A percentile compares a stretch with the other conserved stretches of the same genome.
Conservation (phyloP, 1,284 basidiomycete genomes). For the Trichosporon ovoides region DNA sequence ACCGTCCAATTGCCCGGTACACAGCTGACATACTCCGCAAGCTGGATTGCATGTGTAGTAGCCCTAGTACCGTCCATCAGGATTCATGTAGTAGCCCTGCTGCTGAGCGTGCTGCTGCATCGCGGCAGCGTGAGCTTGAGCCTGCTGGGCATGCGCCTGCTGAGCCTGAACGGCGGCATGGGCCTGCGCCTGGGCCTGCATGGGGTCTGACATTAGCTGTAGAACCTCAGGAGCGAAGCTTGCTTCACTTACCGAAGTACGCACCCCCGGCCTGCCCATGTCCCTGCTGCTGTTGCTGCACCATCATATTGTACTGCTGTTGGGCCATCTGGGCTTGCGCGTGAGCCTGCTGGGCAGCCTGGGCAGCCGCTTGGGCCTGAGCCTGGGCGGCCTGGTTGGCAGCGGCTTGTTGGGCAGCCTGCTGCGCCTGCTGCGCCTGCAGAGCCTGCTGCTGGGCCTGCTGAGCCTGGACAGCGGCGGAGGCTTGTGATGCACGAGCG, state of each 20-base stretch:
- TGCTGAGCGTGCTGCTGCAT: constrained; percentile 17
- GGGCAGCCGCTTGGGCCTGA: constrained; percentile 38
- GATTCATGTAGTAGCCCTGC: constrained; percentile 34
- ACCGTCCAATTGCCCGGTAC: too few species aligned
- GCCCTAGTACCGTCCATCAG: constrained; percentile 24
- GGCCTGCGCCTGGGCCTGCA: constrained; percentile 48
- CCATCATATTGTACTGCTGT: constrained; percentile 30
- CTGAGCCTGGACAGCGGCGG: constrained; percentile 40
- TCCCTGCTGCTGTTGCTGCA: constrained; percentile 24
- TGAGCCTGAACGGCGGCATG: constrained; percentile 25
- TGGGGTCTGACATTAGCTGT: constrained; percentile 18
- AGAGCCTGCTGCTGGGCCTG: constrained; percentile 24
- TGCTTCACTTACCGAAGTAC: constrained; percentile 36
- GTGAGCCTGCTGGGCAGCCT: constrained; percentile 45
- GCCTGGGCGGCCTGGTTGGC: constrained; percentile 45
- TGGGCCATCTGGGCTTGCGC: constrained; percentile 37
- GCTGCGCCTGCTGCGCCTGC: constrained; percentile 22
- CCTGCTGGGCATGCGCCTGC: constrained; percentile 37
- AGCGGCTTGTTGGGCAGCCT: constrained; percentile 47
- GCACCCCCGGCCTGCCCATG: constrained; percentile 21
- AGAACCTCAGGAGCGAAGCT: too few species aligned
- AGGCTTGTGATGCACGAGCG: constrained; percentile 37
- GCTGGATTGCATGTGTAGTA: background rate
- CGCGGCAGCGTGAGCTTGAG: constrained; percentile 23
- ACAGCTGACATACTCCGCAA: too few species aligned